phyloP scores from a whole-genome alignment of 352 stramenopile species.

The Phytopythium sindhum region DNA sequence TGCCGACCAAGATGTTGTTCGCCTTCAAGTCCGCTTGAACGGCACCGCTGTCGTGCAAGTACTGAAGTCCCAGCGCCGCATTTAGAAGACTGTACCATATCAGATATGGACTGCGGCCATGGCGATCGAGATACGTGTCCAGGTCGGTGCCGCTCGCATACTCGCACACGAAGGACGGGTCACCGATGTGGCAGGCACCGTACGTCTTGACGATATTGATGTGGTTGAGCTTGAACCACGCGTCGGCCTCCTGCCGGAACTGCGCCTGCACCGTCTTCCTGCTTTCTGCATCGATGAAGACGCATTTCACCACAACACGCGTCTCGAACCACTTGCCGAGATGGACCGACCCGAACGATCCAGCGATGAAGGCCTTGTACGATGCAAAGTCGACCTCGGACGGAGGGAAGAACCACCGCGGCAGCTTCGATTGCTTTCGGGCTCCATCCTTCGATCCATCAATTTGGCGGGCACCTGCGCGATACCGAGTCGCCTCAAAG shows the following conservation, averaged over 20 bases:
- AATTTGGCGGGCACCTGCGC: too few relatives aligned
- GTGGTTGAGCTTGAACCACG: conserved; percentile 29
- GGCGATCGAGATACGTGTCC: conserved; percentile 17
- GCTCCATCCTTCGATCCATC: background rate
- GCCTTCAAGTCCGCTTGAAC: conserved; percentile 36
- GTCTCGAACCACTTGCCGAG: conserved; percentile 24
- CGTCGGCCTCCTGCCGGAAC: conserved; percentile 26
- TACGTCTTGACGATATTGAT: conserved; percentile 35
- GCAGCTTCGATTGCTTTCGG: background rate
- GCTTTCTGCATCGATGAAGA: conserved; percentile 6
- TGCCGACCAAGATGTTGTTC: conserved; percentile 33
- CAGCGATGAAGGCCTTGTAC: conserved; percentile 17
- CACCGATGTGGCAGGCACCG: conserved; percentile 26
- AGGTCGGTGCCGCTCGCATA: conserved; percentile 19
- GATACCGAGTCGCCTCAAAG: conserved; percentile 2
- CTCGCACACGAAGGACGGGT: conserved; percentile 38
- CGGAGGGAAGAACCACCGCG: conserved; percentile 28
- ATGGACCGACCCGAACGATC: conserved; percentile 21
- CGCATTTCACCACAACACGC: conserved; percentile 28
- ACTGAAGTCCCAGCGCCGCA: conserved; percentile 20
- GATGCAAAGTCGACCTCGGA: conserved; percentile 28
- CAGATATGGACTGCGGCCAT: conserved; percentile 1
- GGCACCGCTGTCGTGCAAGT: conserved; percentile 29
- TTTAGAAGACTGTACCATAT: conserved; percentile 24
- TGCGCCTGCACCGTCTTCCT: background rate